These are phyloP conservation scores for Styphnolobium japonicum DNA, from an alignment of 306 rosid genomes.

Conservation along the genomic window DNA sequence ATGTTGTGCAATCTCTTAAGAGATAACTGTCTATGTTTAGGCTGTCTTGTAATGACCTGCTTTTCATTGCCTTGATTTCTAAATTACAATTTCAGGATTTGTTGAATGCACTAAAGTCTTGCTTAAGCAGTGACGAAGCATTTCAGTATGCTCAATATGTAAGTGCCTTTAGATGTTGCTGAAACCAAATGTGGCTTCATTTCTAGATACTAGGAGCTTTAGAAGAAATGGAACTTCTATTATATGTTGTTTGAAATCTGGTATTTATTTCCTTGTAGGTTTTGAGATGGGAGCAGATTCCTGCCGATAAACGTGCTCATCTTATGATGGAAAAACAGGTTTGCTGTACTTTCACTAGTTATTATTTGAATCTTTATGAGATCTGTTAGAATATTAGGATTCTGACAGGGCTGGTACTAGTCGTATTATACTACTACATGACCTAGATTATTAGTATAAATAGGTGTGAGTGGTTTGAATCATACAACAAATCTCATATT, in stretches of 20 bases:
- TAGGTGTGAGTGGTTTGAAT: background rate
- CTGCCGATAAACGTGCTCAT: conserved; percentile 88
- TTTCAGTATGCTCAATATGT: conserved; percentile 77
- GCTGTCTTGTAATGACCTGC: background rate
- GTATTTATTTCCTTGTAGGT: conserved; percentile 44
- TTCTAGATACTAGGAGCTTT: background rate
- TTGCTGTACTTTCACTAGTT: background rate
- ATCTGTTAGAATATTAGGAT: conserved; percentile 19
- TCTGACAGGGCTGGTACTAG: conserved; percentile 1
- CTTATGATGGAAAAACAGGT: conserved; percentile 94
- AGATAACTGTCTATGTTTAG: background rate
- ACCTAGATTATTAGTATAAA: conserved; percentile 8
- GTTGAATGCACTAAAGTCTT: conserved; percentile 60
- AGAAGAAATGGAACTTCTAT: conserved; percentile 14
- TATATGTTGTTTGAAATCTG: conserved; percentile 4
- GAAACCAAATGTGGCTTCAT: conserved; percentile 6
- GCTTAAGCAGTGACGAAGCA: conserved; percentile 64
- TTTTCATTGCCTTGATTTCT: conserved; percentile 8
- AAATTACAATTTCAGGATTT: conserved; percentile 55
- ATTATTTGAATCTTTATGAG: background rate
- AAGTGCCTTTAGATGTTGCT: conserved; percentile 34
- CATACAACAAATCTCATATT: background rate
- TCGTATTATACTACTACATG: background rate
- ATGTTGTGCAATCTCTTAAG: background rate
- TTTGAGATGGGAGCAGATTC: conserved; percentile 92